Conservation (phyloP, 495 filamentous ascomycete genomes). For the Pyrenula aspistea region DNA sequence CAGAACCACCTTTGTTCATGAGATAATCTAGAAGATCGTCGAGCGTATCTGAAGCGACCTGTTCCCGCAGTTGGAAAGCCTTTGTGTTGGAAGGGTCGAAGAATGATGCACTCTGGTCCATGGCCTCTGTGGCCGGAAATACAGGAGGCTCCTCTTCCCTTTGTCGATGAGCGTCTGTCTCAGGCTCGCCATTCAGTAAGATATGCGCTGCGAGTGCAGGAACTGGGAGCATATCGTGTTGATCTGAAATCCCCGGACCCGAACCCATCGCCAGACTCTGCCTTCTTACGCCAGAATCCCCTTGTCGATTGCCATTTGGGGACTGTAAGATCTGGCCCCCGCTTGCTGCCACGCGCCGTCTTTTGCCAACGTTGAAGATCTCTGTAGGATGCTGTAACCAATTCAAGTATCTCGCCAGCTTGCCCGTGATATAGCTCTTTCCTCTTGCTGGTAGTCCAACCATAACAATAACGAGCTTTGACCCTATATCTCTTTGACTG, state of each 20-base stretch:
- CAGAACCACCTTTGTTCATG: conserved; percentile 65
- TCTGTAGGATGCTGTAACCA: conserved; percentile 92
- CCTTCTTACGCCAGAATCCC: background rate
- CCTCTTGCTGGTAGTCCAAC: conserved; percentile 89
- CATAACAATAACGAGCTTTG: conserved; percentile 97
- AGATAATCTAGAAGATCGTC: conserved; percentile 88
- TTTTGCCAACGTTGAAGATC: conserved; percentile 96
- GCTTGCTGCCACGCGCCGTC: conserved; percentile 68
- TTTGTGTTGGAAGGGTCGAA: conserved; percentile 84
- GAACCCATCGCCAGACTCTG: background rate
- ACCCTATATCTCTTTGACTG: conserved; percentile 78
- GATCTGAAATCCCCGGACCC: background rate
- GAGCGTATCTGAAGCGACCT: conserved; percentile 81
- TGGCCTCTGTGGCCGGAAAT: conserved; percentile 28
- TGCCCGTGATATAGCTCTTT: conserved; percentile 98
- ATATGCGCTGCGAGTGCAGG: conserved; percentile 16
- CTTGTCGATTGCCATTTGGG: conserved; percentile 1
- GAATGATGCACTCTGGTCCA: conserved; percentile 85
- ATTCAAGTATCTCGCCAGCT: conserved; percentile 85
- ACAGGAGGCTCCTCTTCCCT: background rate
- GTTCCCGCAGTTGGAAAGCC: conserved; percentile 75
- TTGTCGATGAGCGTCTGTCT: conserved; percentile 1
- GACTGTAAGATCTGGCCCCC: background rate
- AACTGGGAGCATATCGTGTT: background rate
- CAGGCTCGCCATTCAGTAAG: conserved; percentile 17